phyloP scores from a whole-genome alignment of 345 rosid species.

The Eucalyptus regnans region DNA sequence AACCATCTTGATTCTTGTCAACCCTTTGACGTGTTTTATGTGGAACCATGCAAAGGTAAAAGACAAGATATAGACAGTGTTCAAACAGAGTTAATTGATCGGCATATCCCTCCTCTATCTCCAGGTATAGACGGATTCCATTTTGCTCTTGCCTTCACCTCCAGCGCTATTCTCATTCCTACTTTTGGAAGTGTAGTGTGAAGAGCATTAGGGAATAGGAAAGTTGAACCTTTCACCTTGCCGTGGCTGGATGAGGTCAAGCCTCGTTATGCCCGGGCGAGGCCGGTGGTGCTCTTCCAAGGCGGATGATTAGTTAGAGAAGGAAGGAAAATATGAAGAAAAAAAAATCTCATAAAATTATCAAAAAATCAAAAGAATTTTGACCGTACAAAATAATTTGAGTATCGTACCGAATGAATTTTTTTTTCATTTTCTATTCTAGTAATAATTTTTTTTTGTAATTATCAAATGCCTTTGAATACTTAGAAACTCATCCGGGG shows the following conservation, averaged over 20 bases:
- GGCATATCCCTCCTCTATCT: neutral
- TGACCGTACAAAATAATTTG: rapidly evolving
- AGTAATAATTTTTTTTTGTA: rapidly evolving
- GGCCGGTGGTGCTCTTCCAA: rapidly evolving
- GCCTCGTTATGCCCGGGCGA: no score
- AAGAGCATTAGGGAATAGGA: neutral
- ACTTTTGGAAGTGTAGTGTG: neutral
- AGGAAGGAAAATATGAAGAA: no score
- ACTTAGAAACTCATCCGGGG: rapidly evolving
- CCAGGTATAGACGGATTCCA: neutral
- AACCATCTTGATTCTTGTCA: no score
- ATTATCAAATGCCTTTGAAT: no score
- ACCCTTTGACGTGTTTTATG: neutral
- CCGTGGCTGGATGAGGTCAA: no score
- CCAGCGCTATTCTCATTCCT: neutral
- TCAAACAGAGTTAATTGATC: neutral
- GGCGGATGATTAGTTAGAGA: neutral
- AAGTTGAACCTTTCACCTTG: neutral
- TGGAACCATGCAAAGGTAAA: neutral
- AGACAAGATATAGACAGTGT: neutral
- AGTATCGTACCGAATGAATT: rapidly evolving
- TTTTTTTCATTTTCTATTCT: no score
- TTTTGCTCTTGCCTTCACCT: neutral
- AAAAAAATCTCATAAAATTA: no score
- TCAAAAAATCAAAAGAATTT: no score